Conservation (phyloP, 108 stramenopile genomes). For the Nannochloropsis oceanica region DNA sequence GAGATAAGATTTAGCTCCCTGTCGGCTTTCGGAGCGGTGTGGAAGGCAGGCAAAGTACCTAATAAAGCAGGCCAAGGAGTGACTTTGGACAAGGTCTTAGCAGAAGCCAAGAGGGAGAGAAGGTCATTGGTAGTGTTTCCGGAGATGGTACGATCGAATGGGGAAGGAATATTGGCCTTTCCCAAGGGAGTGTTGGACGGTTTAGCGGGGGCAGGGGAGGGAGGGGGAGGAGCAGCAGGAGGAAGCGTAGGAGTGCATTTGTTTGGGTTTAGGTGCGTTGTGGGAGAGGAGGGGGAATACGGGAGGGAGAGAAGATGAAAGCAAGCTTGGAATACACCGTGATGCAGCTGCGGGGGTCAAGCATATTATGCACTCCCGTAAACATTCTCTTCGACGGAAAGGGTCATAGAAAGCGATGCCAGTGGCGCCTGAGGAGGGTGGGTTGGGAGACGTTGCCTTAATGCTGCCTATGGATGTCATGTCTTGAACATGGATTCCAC, state of each 20-base stretch:
- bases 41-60: neutral
- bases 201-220: neutral
- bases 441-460: too few relatives aligned
- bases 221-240: neutral
- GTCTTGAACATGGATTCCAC: neutral
- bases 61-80: neutral
- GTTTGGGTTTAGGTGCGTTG: neutral
- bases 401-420: too few relatives aligned
- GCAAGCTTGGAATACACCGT: neutral
- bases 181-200: neutral
- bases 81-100: neutral
- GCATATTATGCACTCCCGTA: neutral
- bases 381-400: too few relatives aligned
- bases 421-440: too few relatives aligned
- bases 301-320: too few relatives aligned
- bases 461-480: too few relatives aligned
- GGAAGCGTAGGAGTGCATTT: neutral
- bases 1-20: neutral
- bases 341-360: neutral
- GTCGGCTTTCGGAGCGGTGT: neutral
- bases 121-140: neutral
- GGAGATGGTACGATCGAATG: neutral
- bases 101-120: neutral
- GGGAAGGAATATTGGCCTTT: neutral
- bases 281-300: neutral